These are phyloP conservation scores for Annulohypoxylon maeteangense DNA, from an alignment of 495 filamentous ascomycete species.

Conservation along the genomic window DNA sequence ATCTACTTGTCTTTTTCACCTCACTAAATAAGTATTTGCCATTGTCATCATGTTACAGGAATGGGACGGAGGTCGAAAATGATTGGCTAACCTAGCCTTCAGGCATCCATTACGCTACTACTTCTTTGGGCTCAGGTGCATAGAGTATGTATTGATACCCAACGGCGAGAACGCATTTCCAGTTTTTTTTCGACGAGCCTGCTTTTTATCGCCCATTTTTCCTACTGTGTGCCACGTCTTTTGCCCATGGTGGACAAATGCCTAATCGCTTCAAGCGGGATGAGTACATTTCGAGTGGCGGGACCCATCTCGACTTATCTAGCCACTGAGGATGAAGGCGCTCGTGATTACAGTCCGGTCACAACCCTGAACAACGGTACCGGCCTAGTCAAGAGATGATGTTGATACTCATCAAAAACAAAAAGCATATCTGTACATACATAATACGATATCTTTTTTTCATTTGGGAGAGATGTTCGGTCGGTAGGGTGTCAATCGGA, in stretches of 20 bases:
- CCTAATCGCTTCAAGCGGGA: conserved; percentile 44
- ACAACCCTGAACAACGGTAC: conserved; percentile 25
- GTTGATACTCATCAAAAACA: conserved; percentile 25
- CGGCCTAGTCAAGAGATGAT: conserved; percentile 31
- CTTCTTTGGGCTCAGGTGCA: conserved; percentile 46
- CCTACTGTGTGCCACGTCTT: conserved; percentile 37
- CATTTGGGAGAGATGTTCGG: conserved; percentile 29
- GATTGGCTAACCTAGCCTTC: conserved; percentile 41
- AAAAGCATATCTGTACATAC: conserved; percentile 23
- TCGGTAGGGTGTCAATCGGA: conserved; percentile 43
- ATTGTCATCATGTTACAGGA: conserved; percentile 45
- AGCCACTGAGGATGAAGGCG: conserved; percentile 26
- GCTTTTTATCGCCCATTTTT: conserved; percentile 17
- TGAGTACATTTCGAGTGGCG: conserved; percentile 38
- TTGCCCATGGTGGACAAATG: conserved; percentile 30
- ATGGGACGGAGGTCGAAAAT: conserved; percentile 20
- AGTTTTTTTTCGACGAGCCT: conserved; percentile 20
- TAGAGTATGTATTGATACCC: conserved; percentile 46
- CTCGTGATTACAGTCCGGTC: conserved; percentile 36
- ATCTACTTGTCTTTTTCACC: conserved; percentile 39
- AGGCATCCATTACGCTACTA: conserved; percentile 43
- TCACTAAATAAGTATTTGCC: conserved; percentile 36
- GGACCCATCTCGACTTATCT: conserved; percentile 35
- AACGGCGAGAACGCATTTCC: conserved; percentile 45
- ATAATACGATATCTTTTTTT: conserved; percentile 39